phyloP scores from a whole-genome alignment of 768 basidiomycete species.

The Trametes sanguinea region DNA sequence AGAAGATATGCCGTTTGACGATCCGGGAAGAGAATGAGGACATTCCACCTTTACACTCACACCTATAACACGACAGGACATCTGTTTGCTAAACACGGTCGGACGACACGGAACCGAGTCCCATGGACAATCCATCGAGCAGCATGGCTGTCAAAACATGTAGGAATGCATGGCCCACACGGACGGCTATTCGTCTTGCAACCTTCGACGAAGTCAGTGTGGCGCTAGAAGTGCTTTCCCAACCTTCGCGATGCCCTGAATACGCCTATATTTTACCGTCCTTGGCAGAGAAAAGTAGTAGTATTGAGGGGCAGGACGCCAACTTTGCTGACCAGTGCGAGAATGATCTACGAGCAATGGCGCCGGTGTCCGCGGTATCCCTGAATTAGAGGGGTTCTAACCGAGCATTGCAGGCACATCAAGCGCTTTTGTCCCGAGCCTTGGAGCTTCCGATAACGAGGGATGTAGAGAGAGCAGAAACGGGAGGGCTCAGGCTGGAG shows the following conservation, averaged over 20 bases:
- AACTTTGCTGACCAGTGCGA: too few species aligned
- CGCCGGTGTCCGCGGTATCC: too few species aligned
- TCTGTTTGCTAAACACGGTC: neutral
- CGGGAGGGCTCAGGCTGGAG: too few species aligned
- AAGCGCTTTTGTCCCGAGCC: too few species aligned
- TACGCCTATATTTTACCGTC: slow-evolving; percentile 8
- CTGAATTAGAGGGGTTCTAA: too few species aligned
- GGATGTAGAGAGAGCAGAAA: too few species aligned
- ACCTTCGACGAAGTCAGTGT: neutral
- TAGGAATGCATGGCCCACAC: neutral
- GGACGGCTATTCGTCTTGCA: neutral
- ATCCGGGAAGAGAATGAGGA: neutral
- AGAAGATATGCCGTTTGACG: neutral
- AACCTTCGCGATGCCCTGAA: neutral
- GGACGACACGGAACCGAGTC: neutral
- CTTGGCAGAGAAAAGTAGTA: too few species aligned
- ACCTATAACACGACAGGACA: neutral
- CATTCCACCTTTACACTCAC: too few species aligned
- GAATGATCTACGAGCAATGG: too few species aligned
- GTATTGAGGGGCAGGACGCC: neutral
- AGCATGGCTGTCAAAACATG: neutral
- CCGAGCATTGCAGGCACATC: too few species aligned
- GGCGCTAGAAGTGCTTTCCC: neutral
- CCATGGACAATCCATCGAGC: neutral
- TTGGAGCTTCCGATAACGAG: too few species aligned